Base-by-base conservation (phyloP, 805 yeast species). In the Cyberlindnera galapagoensis region DNA sequence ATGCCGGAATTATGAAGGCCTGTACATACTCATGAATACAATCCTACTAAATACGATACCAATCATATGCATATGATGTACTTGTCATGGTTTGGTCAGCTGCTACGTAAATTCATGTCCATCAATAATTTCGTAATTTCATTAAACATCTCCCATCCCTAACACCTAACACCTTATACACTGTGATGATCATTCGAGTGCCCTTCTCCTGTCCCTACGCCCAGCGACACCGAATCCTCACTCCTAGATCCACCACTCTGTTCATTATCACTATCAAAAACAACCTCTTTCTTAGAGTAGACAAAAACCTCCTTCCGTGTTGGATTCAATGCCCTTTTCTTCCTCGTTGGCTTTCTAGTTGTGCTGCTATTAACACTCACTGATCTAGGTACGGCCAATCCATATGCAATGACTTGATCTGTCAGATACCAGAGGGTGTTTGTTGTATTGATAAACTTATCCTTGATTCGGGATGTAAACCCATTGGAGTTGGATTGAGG, bases 1-100 rank as follows among this genome's bases (percentile, higher is more conserved):
- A 92, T 92, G 96, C 98, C 98, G 9, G 70, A 76, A 17, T 58
- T 81, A 18, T 19, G 17, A 20, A 9, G 9, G 7, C 13, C 14
- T 21, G 5, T 15, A n/a, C 10, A 17, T 20, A 9, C 14, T 6
- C 6, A 7, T 16, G 31, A 16, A 30, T 26, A 35, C 24, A 19
- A n/a, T n/a, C n/a, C n/a, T n/a, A n/a, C n/a, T n/a, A n/a, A n/a
- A n/a, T n/a, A n/a, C n/a, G n/a, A n/a, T n/a, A n/a, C n/a, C n/a
- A n/a, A n/a, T n/a, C n/a, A n/a, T n/a, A n/a, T n/a, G n/a, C n/a
- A n/a, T n/a, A n/a, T n/a, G n/a, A n/a, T n/a, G n/a, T n/a, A n/a
- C n/a, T n/a, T n/a, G n/a, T n/a, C n/a, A n/a, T n/a, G n/a, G n/a
- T n/a, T n/a, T n/a, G n/a, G n/a, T n/a, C n/a, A n/a, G n/a, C n/a